A percentile compares a stretch with the other conserved stretches of the same genome.
Conservation (phyloP, 139 green algal species). For the Yamagishiella unicocca region DNA sequence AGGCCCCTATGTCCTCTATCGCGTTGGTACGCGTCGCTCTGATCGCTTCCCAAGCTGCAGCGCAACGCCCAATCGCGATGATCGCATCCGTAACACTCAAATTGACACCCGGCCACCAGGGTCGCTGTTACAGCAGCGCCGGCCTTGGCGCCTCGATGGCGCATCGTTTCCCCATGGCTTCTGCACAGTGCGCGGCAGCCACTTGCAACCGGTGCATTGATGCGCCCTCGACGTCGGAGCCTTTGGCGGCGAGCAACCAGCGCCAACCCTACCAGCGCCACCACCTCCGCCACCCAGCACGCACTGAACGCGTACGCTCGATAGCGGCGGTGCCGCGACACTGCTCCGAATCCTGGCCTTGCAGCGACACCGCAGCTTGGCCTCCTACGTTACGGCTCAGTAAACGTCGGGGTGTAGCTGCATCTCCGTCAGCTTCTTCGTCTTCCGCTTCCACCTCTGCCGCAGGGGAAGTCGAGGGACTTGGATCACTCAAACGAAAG, state of each 20-base stretch:
- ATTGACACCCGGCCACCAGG: neutral
- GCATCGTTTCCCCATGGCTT: too few relatives aligned
- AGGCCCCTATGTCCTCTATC: neutral
- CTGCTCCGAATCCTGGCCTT: too few relatives aligned
- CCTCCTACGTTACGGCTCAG: too few relatives aligned
- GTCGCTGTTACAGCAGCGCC: neutral
- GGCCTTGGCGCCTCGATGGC: too few relatives aligned
- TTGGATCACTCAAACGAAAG: conserved; percentile 8
- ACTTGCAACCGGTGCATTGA: neutral
- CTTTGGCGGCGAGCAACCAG: too few relatives aligned
- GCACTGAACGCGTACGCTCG: too few relatives aligned
- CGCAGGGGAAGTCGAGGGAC: conserved; percentile 19
- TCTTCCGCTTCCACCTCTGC: neutral
- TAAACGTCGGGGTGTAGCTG: too few relatives aligned
- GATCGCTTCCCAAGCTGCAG: neutral
- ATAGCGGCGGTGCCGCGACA: too few relatives aligned
- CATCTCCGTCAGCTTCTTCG: neutral
- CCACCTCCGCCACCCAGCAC: too few relatives aligned
- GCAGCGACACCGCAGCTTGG: too few relatives aligned
- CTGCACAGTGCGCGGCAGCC: too few relatives aligned
- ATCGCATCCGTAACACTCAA: neutral
- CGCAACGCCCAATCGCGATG: neutral
- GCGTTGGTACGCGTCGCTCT: neutral
- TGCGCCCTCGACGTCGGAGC: neutral
- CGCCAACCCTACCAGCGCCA: too few relatives aligned